Evolutionary conservation across 148 eudicot species (phyloP).

Genomic region (Silene conica): DNA sequence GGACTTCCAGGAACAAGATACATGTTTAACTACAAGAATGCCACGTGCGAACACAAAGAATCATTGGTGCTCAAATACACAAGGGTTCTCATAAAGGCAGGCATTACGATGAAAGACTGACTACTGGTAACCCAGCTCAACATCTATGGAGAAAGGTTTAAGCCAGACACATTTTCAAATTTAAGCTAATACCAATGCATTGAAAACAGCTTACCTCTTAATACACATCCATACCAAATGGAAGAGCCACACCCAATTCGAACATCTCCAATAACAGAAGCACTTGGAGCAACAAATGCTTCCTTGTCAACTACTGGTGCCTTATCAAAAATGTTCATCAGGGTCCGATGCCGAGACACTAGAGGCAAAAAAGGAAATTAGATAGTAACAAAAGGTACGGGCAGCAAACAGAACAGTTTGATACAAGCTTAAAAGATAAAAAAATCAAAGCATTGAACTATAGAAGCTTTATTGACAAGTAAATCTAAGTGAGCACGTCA

Average conservation of each 20-base stretch:
- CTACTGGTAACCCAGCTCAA: not conserved
- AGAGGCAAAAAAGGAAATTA: conserved; percentile 7
- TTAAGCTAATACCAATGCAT: not conserved
- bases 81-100: not conserved
- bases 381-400: not conserved
- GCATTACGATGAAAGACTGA: not conserved
- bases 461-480: not conserved
- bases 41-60: not conserved
- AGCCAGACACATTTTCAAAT: not conserved
- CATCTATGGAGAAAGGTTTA: conserved; percentile 6
- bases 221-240: conserved; percentile 88
- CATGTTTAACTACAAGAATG: not conserved
- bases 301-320: conserved; percentile 70
- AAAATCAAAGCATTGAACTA: not conserved
- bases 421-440: not conserved
- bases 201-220: conserved; percentile 59
- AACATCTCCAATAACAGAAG: conserved; percentile 82
- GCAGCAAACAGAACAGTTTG: not conserved
- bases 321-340: conserved; percentile 78
- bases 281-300: conserved; percentile 89
- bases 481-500: not conserved
- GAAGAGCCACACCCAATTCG: conserved; percentile 64
- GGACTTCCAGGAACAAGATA: not conserved
- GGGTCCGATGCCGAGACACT: conserved; percentile 81
- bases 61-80: not conserved